These are phyloP conservation scores for Spinacia oleracea DNA, from an alignment of 179 eudicot species.

Conservation along the genomic window DNA sequence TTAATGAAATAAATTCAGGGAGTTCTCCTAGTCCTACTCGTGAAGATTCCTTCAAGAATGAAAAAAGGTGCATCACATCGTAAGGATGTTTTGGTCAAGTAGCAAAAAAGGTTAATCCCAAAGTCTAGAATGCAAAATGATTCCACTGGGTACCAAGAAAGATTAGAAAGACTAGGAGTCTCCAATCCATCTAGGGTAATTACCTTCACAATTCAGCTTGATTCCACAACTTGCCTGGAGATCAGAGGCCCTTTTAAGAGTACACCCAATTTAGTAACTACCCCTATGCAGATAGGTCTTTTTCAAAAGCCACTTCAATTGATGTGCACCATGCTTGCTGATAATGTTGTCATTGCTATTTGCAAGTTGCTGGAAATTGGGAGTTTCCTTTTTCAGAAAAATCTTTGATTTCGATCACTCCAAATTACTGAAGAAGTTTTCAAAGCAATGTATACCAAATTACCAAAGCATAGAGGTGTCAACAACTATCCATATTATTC, in stretches of 20 bases:
- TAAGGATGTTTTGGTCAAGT: background rate
- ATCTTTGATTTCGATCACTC: background rate
- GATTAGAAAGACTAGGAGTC: background rate
- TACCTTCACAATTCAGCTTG: background rate
- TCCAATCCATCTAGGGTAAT: too few species aligned
- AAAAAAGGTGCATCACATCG: background rate
- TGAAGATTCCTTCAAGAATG: background rate
- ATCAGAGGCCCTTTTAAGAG: background rate
- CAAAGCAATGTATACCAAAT: background rate
- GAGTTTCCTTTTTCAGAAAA: background rate
- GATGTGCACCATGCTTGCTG: background rate
- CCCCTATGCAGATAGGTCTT: background rate
- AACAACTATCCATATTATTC: background rate
- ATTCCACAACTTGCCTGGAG: background rate
- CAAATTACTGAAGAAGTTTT: background rate
- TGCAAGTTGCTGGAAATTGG: background rate
- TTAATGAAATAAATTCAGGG: background rate
- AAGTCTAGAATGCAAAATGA: background rate
- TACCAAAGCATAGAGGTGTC: background rate
- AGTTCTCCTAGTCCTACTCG: background rate
- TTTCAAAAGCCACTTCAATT: background rate
- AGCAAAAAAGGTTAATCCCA: background rate
- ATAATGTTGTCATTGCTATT: background rate
- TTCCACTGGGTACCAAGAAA: background rate
- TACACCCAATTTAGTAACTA: background rate